phyloP scores from a whole-genome alignment of 257 asterid genomes.

The Solanum clarkiae region DNA sequence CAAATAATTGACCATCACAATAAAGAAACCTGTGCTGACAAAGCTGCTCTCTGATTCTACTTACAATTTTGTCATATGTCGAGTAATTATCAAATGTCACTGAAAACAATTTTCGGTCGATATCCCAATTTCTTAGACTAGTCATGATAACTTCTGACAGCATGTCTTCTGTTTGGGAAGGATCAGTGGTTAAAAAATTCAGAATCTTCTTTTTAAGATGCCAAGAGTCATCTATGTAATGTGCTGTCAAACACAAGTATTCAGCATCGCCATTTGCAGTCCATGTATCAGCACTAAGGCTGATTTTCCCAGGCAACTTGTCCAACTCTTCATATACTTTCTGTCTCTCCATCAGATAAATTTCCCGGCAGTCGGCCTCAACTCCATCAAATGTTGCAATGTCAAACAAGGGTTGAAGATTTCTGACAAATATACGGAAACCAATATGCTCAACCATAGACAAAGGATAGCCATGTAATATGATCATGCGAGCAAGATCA shows the following conservation, averaged over 20 bases:
- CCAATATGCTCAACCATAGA: conserved; percentile 85
- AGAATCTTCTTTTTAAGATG: conserved; percentile 58
- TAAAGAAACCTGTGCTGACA: conserved; percentile 65
- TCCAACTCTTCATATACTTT: conserved; percentile 69
- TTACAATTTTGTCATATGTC: conserved; percentile 45
- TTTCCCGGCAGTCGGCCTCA: conserved; percentile 68
- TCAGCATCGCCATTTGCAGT: conserved; percentile 33
- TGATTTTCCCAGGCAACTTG: conserved; percentile 68
- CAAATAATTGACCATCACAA: conserved; percentile 87
- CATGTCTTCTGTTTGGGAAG: conserved; percentile 58
- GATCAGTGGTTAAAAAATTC: conserved; percentile 46
- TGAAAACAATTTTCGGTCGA: conserved; percentile 74
- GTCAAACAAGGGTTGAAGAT: conserved; percentile 86
- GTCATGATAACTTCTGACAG: conserved; percentile 59
- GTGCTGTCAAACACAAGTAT: conserved; percentile 73
- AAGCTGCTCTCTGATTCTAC: conserved; percentile 62
- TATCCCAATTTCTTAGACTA: conserved; percentile 66
- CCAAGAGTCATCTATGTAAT: conserved; percentile 73
- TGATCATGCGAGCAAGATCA: conserved; percentile 90
- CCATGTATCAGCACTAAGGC: conserved; percentile 82
- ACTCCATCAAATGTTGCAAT: conserved; percentile 41
- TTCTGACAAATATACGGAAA: conserved; percentile 61
- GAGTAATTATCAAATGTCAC: conserved; percentile 54
- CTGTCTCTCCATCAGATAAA: conserved; percentile 62
- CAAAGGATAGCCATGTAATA: conserved; percentile 77